A percentile compares a stretch with the other conserved stretches of the same genome.
Evolutionary conservation across 257 asterid genomes (phyloP).

Genomic region (Leptodermis oblonga): DNA sequence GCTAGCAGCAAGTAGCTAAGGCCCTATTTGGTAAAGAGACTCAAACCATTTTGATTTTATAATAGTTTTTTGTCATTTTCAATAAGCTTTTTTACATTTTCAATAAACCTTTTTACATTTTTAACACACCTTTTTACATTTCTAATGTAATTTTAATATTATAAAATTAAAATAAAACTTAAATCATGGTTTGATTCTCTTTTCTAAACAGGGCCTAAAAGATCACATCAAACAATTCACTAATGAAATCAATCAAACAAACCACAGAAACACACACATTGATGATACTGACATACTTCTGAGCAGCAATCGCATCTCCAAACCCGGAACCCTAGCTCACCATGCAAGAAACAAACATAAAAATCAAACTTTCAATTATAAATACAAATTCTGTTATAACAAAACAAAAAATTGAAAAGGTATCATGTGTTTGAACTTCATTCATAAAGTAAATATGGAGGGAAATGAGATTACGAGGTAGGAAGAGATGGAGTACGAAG

Average conservation of each 20-base stretch:
- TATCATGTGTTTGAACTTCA: neutral
- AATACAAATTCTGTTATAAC: neutral
- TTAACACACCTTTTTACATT: no score
- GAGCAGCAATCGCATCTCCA: conserved; percentile 42
- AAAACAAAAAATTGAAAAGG: neutral
- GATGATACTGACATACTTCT: conserved; percentile 38
- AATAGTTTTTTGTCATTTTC: no score
- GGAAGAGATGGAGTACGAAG: conserved; percentile 68
- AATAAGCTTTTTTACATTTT: no score
- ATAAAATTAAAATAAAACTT: no score
- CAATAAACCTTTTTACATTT: no score
- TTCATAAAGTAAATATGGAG: neutral
- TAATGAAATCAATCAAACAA: conserved; percentile 9
- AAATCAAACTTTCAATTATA: conserved; percentile 11
- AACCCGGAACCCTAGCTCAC: conserved; percentile 49
- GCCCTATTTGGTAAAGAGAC: no score
- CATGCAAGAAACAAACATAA: neutral
- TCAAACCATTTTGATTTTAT: no score
- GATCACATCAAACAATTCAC: conserved; percentile 9
- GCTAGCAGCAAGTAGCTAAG: conserved; percentile 62
- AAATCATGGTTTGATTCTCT: no score
- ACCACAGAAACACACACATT: neutral
- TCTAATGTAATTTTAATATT: no score
- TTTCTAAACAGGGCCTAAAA: no score
- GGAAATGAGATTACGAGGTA: conserved; percentile 46